These are phyloP conservation scores for Penicillium diatomitis DNA, from an alignment of 495 filamentous ascomycete species.

Conservation along the genomic window DNA sequence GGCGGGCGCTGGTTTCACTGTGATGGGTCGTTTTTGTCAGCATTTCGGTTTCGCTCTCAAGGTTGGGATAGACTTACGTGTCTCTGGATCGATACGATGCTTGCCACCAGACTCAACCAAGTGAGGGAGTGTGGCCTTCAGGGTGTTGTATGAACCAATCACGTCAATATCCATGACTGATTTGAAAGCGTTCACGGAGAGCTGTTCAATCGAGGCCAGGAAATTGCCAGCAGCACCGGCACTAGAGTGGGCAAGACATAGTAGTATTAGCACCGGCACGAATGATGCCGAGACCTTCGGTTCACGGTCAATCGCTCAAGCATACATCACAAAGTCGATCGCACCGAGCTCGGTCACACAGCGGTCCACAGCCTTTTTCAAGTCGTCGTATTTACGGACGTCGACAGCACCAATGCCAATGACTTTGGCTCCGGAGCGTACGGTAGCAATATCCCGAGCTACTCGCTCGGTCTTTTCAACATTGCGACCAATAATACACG, in stretches of 20 bases:
- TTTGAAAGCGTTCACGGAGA: constrained; percentile 86
- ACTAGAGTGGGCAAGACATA: constrained; percentile 29
- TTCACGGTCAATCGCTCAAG: not conserved
- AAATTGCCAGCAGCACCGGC: constrained; percentile 97
- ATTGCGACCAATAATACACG: constrained; percentile 87
- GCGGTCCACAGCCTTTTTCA: constrained; percentile 64
- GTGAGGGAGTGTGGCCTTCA: constrained; percentile 81
- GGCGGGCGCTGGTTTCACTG: constrained; percentile 27
- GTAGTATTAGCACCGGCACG: not conserved
- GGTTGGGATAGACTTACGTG: constrained; percentile 22
- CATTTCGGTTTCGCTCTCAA: not conserved
- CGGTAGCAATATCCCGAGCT: constrained; percentile 72
- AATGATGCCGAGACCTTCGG: not conserved
- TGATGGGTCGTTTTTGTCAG: not conserved
- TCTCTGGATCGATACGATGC: constrained; percentile 42
- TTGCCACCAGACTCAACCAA: constrained; percentile 62
- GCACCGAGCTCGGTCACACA: constrained; percentile 74
- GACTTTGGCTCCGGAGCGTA: constrained; percentile 68
- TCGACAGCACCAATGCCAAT: constrained; percentile 79
- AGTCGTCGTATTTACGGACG: constrained; percentile 60
- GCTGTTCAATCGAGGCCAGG: constrained; percentile 72
- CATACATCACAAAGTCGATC: constrained; percentile 91
- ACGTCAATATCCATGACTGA: constrained; percentile 95
- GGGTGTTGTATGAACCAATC: constrained; percentile 83
- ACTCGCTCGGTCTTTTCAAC: constrained; percentile 76